Evolutionary conservation across 345 rosid genomes (phyloP).

Genomic region (Mangifera indica): DNA sequence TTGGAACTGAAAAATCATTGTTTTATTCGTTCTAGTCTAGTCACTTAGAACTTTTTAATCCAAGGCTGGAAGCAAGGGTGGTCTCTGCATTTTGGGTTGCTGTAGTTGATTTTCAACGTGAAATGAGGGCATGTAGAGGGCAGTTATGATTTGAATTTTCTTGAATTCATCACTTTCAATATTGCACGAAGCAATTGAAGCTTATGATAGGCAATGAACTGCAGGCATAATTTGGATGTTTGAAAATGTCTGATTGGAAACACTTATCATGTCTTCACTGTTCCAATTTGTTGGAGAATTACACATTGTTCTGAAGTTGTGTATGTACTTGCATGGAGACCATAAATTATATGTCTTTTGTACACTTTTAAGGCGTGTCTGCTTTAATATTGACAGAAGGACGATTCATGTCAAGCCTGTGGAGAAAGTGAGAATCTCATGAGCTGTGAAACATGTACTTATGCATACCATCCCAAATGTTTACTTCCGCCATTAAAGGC

Average conservation of each 20-base stretch:
- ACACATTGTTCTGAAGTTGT: not conserved
- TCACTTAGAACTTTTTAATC: not conserved
- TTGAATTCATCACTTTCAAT: constrained; percentile 2
- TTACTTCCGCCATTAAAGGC: constrained; percentile 78
- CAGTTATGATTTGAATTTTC: not conserved
- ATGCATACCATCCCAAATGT: constrained; percentile 81
- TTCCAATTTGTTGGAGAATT: not conserved
- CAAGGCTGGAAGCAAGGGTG: not conserved
- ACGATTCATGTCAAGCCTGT: constrained; percentile 84
- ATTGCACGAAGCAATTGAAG: not conserved
- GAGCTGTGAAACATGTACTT: constrained; percentile 84
- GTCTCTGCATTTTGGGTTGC: constrained; percentile 10
- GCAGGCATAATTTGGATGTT: not conserved
- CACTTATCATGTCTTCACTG: constrained; percentile 1
- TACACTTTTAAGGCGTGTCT: not conserved
- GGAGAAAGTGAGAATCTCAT: constrained; percentile 69
- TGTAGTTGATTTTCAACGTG: not conserved
- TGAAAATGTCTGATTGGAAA: not conserved
- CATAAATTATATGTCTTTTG: not conserved
- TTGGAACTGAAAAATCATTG: not conserved
- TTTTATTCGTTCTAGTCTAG: not conserved
- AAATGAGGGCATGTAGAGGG: not conserved
- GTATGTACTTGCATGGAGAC: not conserved
- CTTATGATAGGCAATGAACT: not conserved
- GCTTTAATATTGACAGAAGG: constrained; percentile 47